These are phyloP conservation scores for Lichtheimia ornata DNA, from an alignment of 371 early-diverging fungal species.

Conservation along the genomic window DNA sequence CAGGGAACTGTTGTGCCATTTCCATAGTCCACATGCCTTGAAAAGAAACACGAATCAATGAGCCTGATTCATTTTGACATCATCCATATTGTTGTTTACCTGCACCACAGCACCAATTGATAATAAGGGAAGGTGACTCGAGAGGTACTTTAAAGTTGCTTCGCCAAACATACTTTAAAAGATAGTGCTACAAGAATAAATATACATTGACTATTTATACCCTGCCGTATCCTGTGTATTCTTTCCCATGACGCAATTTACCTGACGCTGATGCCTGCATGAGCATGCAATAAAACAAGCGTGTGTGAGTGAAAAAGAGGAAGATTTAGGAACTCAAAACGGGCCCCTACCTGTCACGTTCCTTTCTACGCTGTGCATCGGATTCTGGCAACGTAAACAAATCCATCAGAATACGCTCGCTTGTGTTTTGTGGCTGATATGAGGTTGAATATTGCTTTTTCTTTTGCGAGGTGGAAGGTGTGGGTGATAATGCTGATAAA, in stretches of 20 bases:
- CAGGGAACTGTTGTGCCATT: constrained; percentile 36
- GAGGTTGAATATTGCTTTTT: too few relatives aligned
- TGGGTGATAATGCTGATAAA: too few relatives aligned
- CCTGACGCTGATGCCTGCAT: constrained; percentile 33
- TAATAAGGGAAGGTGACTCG: constrained; percentile 25
- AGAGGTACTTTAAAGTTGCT: constrained; percentile 24
- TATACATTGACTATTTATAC: not conserved
- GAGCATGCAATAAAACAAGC: not conserved
- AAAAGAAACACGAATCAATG: not conserved
- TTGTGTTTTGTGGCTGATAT: not conserved
- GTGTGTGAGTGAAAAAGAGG: not conserved
- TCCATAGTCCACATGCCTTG: constrained; percentile 42
- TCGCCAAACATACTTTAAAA: constrained; percentile 30
- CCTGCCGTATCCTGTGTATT: not conserved
- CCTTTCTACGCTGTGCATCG: constrained; percentile 11
- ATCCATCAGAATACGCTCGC: constrained; percentile 15
- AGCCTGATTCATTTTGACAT: not conserved
- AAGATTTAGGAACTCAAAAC: not conserved
- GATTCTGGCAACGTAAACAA: constrained; percentile 9
- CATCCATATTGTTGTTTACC: constrained; percentile 12
- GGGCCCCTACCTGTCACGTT: constrained; percentile 22
- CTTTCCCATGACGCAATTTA: constrained; percentile 17
- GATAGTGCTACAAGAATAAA: constrained; percentile 32
- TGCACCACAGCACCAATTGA: constrained; percentile 43
- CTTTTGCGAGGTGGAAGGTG: too few relatives aligned